These are phyloP conservation scores for Ballota nigra DNA, from an alignment of 257 asterid genomes.

Conservation along the genomic window DNA sequence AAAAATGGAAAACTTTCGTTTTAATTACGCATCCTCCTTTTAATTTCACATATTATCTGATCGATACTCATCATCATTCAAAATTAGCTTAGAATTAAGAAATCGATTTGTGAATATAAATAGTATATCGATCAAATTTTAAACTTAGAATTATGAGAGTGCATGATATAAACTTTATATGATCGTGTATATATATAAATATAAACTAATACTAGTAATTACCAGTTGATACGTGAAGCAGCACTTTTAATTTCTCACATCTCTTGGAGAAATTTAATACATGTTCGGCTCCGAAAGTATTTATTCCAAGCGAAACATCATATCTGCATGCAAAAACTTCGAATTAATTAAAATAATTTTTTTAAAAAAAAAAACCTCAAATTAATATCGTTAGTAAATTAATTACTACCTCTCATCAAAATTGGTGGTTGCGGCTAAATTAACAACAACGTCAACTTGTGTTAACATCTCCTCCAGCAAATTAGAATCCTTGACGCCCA, in stretches of 20 bases:
- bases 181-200: too few relatives aligned
- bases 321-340: slow-evolving; percentile 38
- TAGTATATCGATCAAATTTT: too few relatives aligned
- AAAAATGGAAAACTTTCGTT: too few relatives aligned
- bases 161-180: too few relatives aligned
- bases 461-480: slow-evolving; percentile 60
- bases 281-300: slow-evolving; percentile 40
- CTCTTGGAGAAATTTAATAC: slow-evolving; percentile 38
- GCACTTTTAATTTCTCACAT: slow-evolving; percentile 36
- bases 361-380: background rate
- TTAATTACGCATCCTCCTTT: too few relatives aligned
- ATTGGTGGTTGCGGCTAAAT: slow-evolving; percentile 83
- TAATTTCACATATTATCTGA: too few relatives aligned
- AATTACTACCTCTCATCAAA: slow-evolving; percentile 84
- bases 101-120: too few relatives aligned
- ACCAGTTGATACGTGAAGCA: slow-evolving; percentile 45
- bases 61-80: too few relatives aligned
- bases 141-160: too few relatives aligned
- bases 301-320: slow-evolving; percentile 45
- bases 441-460: slow-evolving; percentile 69
- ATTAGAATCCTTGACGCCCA: slow-evolving; percentile 59
- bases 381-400: too few relatives aligned
- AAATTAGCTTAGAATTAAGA: too few relatives aligned
- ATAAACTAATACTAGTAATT: too few relatives aligned
- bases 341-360: background rate